Base-by-base conservation (phyloP, 108 stramenopile species). In the Asterionellopsis glacialis region DNA sequence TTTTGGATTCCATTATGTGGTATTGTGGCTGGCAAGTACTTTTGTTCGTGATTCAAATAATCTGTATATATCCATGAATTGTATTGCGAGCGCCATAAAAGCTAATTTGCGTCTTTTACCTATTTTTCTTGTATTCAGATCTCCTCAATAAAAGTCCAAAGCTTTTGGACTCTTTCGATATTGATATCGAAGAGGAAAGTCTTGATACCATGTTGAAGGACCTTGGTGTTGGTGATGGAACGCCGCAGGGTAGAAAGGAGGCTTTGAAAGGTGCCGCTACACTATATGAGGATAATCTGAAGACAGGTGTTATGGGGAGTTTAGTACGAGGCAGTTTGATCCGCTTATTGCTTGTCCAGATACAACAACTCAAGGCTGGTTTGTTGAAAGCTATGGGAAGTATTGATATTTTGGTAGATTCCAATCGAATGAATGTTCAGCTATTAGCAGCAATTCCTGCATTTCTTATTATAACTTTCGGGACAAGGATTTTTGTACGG, bases 361-460 rank as follows among this genome's bases (percentile, higher is more conserved):
- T 91, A 41, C 90, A 91, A 52, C 90, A 91, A 55, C 73, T 91
- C 16, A 91, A 91, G 28, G 80, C 85, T 38, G 86, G 86, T 24
- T 57, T 91, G 65, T 55, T 91, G 41, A 68, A 82, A 62, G 88
- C 88, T 0, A 74, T 87, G 68, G 86, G 74, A 64, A 76, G 71
- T 18, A 85, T 91, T 49, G 86, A 91, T 53, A 82, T 81, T 19
- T 55, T 91, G 56, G 64, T 91, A 1, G 77, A 78, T 68, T 76
- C 83, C 10, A 91, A 91, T 59, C 67, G 78, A 62, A 63, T 91
- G 60, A 83, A 87, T 52, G 76, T 91, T 39, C 85, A 87, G 60
- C 56, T 91, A 5, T 59, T 91, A 51, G 86, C 90, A 11, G 70
- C 82, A 3, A 77, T 91, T 53, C 90, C 90, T 23, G 81, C 86